These are phyloP conservation scores for Leccinum subspadiceum DNA, from an alignment of 1,284 basidiomycete species.

Conservation along the genomic window DNA sequence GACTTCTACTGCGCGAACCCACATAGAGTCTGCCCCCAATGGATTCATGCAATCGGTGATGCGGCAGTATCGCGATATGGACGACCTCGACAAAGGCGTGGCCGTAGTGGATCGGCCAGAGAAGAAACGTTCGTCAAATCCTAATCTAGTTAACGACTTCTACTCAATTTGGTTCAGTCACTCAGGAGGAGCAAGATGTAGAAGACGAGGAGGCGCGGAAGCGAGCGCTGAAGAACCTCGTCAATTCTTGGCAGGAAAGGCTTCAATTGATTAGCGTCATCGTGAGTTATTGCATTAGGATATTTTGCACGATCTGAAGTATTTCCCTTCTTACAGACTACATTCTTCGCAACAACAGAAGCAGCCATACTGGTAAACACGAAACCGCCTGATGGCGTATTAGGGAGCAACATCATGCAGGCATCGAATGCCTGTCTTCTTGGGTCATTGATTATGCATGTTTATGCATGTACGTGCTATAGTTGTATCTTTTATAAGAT, in stretches of 20 bases:
- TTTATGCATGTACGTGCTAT: conserved; percentile 46
- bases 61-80: background rate
- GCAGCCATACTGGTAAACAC: conserved; percentile 48
- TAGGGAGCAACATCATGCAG: conserved; percentile 20
- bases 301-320: background rate
- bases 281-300: conserved; percentile 35
- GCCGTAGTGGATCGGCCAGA: conserved; percentile 5
- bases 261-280: conserved; percentile 59
- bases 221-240: conserved; percentile 47
- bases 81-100: conserved; percentile 17
- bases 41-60: conserved; percentile 25
- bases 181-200: conserved; percentile 48
- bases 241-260: conserved; percentile 60
- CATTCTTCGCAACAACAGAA: conserved; percentile 61
- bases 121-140: conserved; percentile 22
- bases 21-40: conserved; percentile 16
- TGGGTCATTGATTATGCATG: conserved; percentile 52
- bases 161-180: conserved; percentile 30
- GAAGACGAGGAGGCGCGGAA: conserved; percentile 44
- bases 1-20: conserved; percentile 15
- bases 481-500: background rate
- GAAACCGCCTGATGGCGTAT: conserved; percentile 24
- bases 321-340: conserved; percentile 42
- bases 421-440: conserved; percentile 47
- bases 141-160: background rate